A percentile compares a stretch with the other conserved stretches of the same genome.
Evolutionary conservation across 768 basidiomycete genomes (phyloP).

Genomic region (Pleurotus cornucopiae): DNA sequence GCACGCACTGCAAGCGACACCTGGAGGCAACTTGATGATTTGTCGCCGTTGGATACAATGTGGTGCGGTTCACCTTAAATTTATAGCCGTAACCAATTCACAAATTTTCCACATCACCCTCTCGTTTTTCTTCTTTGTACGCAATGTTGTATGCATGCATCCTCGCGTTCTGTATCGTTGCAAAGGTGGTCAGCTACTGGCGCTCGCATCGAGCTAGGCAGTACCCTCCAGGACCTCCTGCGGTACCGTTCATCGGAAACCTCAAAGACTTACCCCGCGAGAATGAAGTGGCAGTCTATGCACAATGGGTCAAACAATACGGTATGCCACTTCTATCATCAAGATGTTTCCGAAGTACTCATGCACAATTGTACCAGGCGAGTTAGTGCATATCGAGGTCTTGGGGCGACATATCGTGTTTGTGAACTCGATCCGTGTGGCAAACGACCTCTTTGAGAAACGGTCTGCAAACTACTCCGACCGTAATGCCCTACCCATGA

Average conservation of each 20-base stretch:
- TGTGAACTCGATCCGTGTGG: constrained; percentile 41
- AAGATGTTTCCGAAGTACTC: no score
- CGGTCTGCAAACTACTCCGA: constrained; percentile 55
- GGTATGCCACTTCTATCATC: constrained; percentile 22
- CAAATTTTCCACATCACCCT: no score
- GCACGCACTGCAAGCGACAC: no score
- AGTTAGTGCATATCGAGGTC: constrained; percentile 48
- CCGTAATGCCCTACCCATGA: constrained; percentile 42
- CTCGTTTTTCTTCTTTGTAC: no score
- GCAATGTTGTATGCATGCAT: no score
- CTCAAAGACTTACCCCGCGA: constrained; percentile 40
- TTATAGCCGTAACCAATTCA: neutral
- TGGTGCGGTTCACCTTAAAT: neutral
- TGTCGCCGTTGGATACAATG: neutral
- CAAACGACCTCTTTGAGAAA: constrained; percentile 54
- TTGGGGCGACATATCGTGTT: constrained; percentile 46
- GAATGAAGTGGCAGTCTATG: constrained; percentile 36
- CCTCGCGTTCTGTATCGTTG: no score
- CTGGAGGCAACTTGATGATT: no score
- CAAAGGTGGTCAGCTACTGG: no score
- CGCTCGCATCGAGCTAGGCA: neutral
- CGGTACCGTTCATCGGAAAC: constrained; percentile 51
- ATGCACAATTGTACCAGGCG: constrained; percentile 28
- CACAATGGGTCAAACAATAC: constrained; percentile 33
- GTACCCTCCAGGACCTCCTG: constrained; percentile 52